phyloP scores from a whole-genome alignment of 306 rosid species.

The Clitoria ternatea region DNA sequence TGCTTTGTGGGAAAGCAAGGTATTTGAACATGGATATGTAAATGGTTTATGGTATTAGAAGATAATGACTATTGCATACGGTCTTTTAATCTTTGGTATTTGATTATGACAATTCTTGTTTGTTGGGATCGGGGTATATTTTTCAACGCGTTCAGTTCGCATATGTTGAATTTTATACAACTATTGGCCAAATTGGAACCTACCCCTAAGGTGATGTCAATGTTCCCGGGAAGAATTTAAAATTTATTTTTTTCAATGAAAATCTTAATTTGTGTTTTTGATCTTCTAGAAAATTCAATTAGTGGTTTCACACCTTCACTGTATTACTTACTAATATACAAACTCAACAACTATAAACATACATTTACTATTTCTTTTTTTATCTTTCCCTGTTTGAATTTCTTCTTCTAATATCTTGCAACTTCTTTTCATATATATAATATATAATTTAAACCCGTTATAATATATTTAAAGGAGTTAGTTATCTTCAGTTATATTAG shows the following conservation, averaged over 20 bases:
- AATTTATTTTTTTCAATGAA: background rate
- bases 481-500: no score
- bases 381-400: no score
- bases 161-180: constrained; percentile 44
- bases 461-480: no score
- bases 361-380: no score
- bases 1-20: background rate
- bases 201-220: constrained; percentile 19
- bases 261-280: background rate
- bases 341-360: no score
- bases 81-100: constrained; percentile 1
- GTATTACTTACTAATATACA: no score
- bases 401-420: no score
- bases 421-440: no score
- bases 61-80: background rate
- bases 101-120: background rate
- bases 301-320: background rate
- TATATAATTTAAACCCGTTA: no score
- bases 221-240: background rate
- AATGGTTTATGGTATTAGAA: constrained; percentile 4
- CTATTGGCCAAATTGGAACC: constrained; percentile 43
- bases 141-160: constrained; percentile 55
- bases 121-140: constrained; percentile 13
- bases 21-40: constrained; percentile 16
- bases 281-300: background rate